phyloP scores from a whole-genome alignment of 2,329 filamentous ascomycete species.

The Stagonosporopsis rhizophila region DNA sequence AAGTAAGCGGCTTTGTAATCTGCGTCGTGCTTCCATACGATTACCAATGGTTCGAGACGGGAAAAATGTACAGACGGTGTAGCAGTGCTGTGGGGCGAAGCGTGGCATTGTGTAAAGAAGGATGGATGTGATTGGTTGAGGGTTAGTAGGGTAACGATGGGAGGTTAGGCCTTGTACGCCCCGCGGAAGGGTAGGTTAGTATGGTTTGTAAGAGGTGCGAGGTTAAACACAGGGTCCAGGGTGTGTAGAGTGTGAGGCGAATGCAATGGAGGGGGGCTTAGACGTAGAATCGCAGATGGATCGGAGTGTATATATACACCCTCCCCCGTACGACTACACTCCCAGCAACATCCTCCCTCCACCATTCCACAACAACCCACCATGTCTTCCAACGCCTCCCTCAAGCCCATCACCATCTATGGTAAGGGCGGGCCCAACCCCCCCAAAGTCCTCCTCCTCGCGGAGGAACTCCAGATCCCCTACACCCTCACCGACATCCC shows the following conservation, averaged over 20 bases:
- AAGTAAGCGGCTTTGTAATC: not conserved
- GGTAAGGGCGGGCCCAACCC: constrained; percentile 49
- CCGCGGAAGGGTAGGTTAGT: not conserved
- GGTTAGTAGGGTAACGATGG: not conserved
- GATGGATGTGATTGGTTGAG: not conserved
- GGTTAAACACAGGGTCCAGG: not conserved
- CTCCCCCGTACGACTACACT: no score
- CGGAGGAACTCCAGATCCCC: constrained; percentile 54
- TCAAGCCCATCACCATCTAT: constrained; percentile 34
- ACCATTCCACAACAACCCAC: not conserved
- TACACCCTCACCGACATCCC: constrained; percentile 48
- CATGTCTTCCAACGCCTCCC: constrained; percentile 13
- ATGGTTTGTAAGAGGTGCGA: not conserved
- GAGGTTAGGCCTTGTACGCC: not conserved
- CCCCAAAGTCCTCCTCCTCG: constrained; percentile 55
- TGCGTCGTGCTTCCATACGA: no score
- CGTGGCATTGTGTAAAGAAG: not conserved
- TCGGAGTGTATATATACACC: not conserved
- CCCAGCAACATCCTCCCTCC: no score
- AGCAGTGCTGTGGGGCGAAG: not conserved
- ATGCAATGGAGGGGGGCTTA: no score
- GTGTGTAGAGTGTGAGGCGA: no score
- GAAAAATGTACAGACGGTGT: not conserved
- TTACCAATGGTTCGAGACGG: no score
- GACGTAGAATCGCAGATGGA: not conserved